Conservation (phyloP, 2,329 filamentous ascomycete genomes). For the Sclerotinia glacialis region DNA sequence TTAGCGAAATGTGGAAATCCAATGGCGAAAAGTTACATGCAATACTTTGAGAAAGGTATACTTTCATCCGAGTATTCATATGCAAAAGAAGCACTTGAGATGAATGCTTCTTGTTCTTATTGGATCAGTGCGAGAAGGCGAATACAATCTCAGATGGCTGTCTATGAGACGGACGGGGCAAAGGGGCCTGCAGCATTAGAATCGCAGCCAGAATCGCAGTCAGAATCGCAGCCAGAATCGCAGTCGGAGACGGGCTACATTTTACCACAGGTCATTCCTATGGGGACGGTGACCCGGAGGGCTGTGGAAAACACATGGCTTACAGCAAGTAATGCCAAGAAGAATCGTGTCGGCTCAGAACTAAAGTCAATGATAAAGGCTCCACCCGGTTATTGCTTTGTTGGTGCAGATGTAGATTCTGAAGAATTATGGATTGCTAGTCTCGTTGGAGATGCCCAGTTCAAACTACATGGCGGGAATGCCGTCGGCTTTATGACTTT, state of each 20-base stretch:
- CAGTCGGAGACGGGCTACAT: constrained; percentile 67
- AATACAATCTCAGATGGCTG: constrained; percentile 92
- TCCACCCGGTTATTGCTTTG: constrained; percentile 85
- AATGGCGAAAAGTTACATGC: constrained; percentile 84
- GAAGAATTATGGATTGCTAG: constrained; percentile 98
- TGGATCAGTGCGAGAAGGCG: constrained; percentile 96
- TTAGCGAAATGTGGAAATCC: constrained; percentile 80
- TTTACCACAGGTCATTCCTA: constrained; percentile 90
- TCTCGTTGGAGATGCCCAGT: constrained; percentile 89
- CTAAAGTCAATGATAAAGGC: constrained; percentile 96
- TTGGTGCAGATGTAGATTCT: constrained; percentile 95
- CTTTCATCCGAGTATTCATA: constrained; percentile 85
- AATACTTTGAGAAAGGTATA: constrained; percentile 86
- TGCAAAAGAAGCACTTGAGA: constrained; percentile 91
- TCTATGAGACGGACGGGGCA: constrained; percentile 68
- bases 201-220: constrained; percentile 26
- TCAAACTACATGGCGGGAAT: constrained; percentile 92
- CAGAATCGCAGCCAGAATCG: no score
- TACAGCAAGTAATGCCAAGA: constrained; percentile 94
- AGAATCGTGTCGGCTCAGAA: constrained; percentile 92
- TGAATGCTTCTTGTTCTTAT: constrained; percentile 98
- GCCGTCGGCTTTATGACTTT: constrained; percentile 99
- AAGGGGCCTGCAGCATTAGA: constrained; percentile 28
- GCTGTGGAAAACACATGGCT: constrained; percentile 98
- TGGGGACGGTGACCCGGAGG: constrained; percentile 93